Conservation (phyloP, 2,329 filamentous ascomycete species). For the Ceratocystis ficicola region DNA sequence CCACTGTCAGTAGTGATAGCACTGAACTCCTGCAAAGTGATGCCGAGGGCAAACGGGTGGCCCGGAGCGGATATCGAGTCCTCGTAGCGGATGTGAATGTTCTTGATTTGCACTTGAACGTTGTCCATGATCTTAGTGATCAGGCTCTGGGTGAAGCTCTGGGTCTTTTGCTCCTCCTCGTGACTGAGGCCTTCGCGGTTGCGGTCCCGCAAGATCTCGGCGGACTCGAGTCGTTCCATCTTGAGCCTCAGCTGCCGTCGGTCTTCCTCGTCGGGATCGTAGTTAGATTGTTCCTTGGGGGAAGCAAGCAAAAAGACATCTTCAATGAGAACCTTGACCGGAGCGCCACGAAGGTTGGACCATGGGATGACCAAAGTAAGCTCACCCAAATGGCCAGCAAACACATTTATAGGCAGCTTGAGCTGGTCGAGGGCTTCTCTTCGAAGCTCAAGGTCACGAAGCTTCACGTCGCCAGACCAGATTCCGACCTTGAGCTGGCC, state of each 20-base stretch:
- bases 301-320: constrained; percentile 94
- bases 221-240: constrained; percentile 96
- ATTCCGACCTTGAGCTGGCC: constrained; percentile 97
- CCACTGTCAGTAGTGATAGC: constrained; percentile 89
- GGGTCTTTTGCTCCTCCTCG: constrained; percentile 93
- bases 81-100: constrained; percentile 96
- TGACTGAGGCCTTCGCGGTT: constrained; percentile 85
- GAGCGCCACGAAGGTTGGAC: constrained; percentile 90
- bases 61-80: constrained; percentile 91
- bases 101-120: constrained; percentile 92
- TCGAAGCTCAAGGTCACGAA: constrained; percentile 82
- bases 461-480: constrained; percentile 95
- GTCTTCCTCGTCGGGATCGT: constrained; percentile 86
- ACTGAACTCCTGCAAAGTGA: constrained; percentile 92
- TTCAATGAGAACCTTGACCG: constrained; percentile 88
- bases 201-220: constrained; percentile 83
- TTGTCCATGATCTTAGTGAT: constrained; percentile 98
- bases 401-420: constrained; percentile 88
- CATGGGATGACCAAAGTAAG: constrained; percentile 90
- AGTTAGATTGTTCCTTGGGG: constrained; percentile 88
- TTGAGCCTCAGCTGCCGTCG: constrained; percentile 79
- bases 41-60: constrained; percentile 83
- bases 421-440: constrained; percentile 94
- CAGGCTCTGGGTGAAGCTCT: constrained; percentile 92
- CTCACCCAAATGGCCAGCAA: constrained; percentile 85